Base-by-base conservation (phyloP, 2,329 filamentous ascomycete genomes). In the Ophiocordyceps camponoti-leonardi region DNA sequence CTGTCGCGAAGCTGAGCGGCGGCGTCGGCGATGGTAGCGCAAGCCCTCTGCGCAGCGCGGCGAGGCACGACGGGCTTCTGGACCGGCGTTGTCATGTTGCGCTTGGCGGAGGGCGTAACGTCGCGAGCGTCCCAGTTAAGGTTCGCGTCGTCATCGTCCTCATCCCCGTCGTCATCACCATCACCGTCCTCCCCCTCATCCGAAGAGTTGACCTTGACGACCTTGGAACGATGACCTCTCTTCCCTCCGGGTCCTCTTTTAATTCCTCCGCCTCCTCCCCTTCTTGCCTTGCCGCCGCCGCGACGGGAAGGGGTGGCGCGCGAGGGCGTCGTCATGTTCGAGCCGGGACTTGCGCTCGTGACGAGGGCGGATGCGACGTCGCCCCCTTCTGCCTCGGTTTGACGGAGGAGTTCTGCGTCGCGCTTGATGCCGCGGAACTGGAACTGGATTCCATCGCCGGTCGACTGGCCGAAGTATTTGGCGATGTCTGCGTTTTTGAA, bases 381-480 rank as follows among this genome's bases (percentile, higher is more conserved):
- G 41, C 65, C 59, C 23, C 68, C 69, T 1, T 59, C 56, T 20
- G 61, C 58, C n/a, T 67, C 63, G 3, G 67, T 67, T 3, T 61
- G 53, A 40, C 65, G 62, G 41, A 78, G 66, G 2, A 58, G 59
- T 37, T 71, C 67, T 28, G 69, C 74, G 28, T 75, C 65, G 33
- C 63, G 64, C 58, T 75, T 77, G 59, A 79, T 69, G 22, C 56
- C 49, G 1, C 75, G 68, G 53, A 80, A 77, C 53, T 79, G 75
- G 55, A 75, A 80, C 51, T 71, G 67, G n/a, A 79, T 68, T 10
- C 76, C 76, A 19, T 67, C 67, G 0, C 65, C 55, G 0, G 75
- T 80, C 4, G 71, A 75, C 47, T 75, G 73, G 23, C 75, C 75
- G 50, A 75, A 79, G 58, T 72, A 71, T 49, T 69, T 73, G 48